Base-by-base conservation (phyloP, 2,329 filamentous ascomycete species). In the Cytospora schulzeri region DNA sequence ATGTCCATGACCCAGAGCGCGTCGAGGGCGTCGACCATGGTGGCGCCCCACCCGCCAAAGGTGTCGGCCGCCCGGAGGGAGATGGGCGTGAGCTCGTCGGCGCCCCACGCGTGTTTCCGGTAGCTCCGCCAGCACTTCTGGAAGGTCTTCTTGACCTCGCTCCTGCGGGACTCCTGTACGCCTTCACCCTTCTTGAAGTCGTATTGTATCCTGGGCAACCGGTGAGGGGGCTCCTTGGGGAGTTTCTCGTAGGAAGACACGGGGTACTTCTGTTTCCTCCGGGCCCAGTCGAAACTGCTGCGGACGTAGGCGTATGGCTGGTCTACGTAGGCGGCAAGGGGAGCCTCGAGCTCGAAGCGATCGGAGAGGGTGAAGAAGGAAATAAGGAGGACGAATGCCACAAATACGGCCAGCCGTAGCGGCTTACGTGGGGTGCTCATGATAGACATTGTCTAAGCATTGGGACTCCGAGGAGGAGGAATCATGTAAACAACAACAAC, bases 1-100 rank as follows among this genome's bases (percentile, higher is more conserved):
- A 88, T 70, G 17, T 78, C 85, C 82, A 88, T 84, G 65, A 88
- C 86, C 78, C 80, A 83, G 2, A 88, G 76, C 1, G 84, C 84
- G 68, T 88, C 86, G 64, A 88, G 75, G 0, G 82, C 77, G 73
- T 88, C 86, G 45, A 88, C 81, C 48, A 88, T 72, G 48, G 85
- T 86, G 1, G 85, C 86, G 22, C 79, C 82, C 79, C 85, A 88
- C 52, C 83, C 82, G 12, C 79, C 80, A 69, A 86, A 83, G 1
- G 73, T 76, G 65, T 83, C 80, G 63, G 75, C 79, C 53, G 77
- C 81, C 51, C 73, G 74, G 58, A 79, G 77, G 9, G 81, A 79
- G 41, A 84, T 72, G 17, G 85, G 85, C 66, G 76, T 75, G 50
- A 87, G 76, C 74, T 87, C 84, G 65, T 87, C 85, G 68, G 79